Percentiles rank a stretch among this genome's conserved stretches.
These are phyloP conservation scores for Aspergillus sp. DNA, from an alignment of 2,329 filamentous ascomycete genomes.

Conservation along the genomic window DNA sequence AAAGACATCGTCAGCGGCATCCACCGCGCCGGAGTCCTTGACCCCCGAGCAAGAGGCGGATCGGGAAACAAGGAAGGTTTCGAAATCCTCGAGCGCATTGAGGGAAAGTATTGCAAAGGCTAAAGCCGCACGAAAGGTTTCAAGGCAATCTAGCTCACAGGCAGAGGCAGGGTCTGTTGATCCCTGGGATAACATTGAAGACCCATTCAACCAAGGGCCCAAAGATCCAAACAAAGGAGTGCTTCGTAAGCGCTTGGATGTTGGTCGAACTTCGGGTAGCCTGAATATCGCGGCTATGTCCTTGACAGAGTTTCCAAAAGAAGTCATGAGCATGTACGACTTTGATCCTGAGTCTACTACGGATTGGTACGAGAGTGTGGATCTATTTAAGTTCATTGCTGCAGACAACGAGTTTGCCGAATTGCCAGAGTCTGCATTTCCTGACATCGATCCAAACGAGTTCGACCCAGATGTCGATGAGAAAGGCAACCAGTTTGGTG, in stretches of 20 bases:
- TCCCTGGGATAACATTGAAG: conserved; percentile 46
- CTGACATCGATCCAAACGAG: conserved; percentile 58
- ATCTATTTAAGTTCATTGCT: conserved; percentile 76
- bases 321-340: conserved; percentile 89
- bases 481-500: conserved; percentile 72
- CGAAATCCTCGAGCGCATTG: conserved; percentile 73
- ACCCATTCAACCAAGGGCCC: conserved; percentile 56
- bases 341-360: conserved; percentile 61
- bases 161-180: conserved; percentile 11
- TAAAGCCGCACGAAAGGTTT: conserved; percentile 69
- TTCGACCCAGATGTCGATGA: conserved; percentile 62
- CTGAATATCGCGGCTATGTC: conserved; percentile 85
- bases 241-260: conserved; percentile 65
- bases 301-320: conserved; percentile 71
- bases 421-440: conserved; percentile 71
- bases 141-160: conserved; percentile 24
- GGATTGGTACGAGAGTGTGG: conserved; percentile 88
- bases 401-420: conserved; percentile 83
- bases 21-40: conserved; percentile 21
- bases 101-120: conserved; percentile 91
- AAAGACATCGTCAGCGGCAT: conserved; percentile 26
- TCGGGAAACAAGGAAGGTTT: conserved; percentile 37
- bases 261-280: conserved; percentile 70
- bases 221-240: conserved; percentile 61
- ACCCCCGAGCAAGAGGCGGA: conserved; percentile 23